Conservation (phyloP, 768 basidiomycete species). For the Suillus lakei region DNA sequence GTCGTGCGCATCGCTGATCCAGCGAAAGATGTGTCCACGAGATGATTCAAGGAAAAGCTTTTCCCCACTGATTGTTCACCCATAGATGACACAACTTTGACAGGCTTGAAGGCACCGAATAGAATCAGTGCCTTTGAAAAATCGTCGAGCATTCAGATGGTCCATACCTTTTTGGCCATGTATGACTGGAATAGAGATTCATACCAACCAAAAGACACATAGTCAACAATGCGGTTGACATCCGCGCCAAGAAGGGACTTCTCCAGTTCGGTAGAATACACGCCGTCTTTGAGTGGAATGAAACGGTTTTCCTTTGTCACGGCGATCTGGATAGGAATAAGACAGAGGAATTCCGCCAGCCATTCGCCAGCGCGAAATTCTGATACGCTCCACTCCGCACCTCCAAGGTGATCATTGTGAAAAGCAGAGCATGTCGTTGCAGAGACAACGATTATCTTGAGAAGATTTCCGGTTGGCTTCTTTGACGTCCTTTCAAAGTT, state of each 20-base stretch:
- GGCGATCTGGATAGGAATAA: conserved; percentile 69
- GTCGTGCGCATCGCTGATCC: conserved; percentile 69
- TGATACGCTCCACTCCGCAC: conserved; percentile 37
- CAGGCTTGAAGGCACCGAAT: conserved; percentile 45
- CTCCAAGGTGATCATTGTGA: conserved; percentile 15
- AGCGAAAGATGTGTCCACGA: conserved; percentile 67
- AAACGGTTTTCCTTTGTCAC: conserved; percentile 64
- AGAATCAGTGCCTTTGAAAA: not conserved
- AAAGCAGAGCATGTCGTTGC: conserved; percentile 37
- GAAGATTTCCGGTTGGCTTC: conserved; percentile 54
- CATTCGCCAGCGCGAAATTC: conserved; percentile 58
- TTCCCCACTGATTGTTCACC: conserved; percentile 72
- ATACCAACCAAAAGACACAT: conserved; percentile 65
- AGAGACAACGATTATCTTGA: conserved; percentile 43
- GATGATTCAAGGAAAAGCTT: conserved; percentile 61
- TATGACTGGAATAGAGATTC: conserved; percentile 68
- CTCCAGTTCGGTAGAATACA: conserved; percentile 54
- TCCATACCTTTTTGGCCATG: conserved; percentile 55
- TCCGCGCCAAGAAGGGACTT: conserved; percentile 61
- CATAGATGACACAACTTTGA: conserved; percentile 71
- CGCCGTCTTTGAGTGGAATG: conserved; percentile 62
- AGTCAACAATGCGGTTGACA: conserved; percentile 58
- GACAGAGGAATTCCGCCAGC: conserved; percentile 62
- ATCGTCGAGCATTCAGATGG: not conserved
- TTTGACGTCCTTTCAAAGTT: conserved; percentile 52